phyloP scores from a whole-genome alignment of 2,329 filamentous ascomycete genomes.

The Geosmithia putterillii region DNA sequence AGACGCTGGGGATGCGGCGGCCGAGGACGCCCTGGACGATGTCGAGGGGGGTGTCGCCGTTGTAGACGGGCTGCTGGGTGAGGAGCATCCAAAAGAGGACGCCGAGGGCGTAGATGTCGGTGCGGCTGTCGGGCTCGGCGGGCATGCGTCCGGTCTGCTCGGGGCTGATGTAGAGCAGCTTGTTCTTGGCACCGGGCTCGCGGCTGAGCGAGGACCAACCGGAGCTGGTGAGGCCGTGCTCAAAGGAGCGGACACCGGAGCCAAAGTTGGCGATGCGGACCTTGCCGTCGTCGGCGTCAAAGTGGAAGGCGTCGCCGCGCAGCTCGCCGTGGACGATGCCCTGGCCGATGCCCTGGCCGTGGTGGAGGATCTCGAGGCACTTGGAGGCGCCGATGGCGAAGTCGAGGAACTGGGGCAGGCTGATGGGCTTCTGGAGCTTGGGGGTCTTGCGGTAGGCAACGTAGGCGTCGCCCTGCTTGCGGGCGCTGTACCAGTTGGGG shows the following conservation, averaged over 20 bases:
- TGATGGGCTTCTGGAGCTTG: constrained; percentile 46
- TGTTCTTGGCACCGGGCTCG: constrained; percentile 77
- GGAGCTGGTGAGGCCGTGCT: constrained; percentile 74
- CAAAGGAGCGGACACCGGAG: constrained; percentile 76
- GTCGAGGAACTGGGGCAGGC: constrained; percentile 68
- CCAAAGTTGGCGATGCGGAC: constrained; percentile 80
- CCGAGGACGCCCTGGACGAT: constrained; percentile 84
- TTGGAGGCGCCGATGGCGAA: constrained; percentile 84
- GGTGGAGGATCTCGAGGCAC: constrained; percentile 83
- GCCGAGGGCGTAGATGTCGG: constrained; percentile 87
- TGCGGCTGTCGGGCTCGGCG: constrained; percentile 80
- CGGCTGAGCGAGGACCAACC: constrained; percentile 78
- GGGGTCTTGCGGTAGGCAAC: constrained; percentile 31
- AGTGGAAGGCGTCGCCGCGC: constrained; percentile 83
- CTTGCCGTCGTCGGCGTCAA: constrained; percentile 53
- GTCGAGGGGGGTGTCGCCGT: constrained; percentile 69
- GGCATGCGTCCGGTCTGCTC: constrained; percentile 92
- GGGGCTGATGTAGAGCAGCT: constrained; percentile 82
- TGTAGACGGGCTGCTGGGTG: constrained; percentile 68
- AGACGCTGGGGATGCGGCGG: constrained; percentile 64
- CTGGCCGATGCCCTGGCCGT: constrained; percentile 62
- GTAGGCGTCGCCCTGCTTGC: constrained; percentile 38
- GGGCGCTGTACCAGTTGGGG: constrained; percentile 54
- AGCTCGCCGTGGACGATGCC: constrained; percentile 86
- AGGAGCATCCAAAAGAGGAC: constrained; percentile 81